Conservation (phyloP, 768 basidiomycete genomes). For the Naematelia aurantialba region DNA sequence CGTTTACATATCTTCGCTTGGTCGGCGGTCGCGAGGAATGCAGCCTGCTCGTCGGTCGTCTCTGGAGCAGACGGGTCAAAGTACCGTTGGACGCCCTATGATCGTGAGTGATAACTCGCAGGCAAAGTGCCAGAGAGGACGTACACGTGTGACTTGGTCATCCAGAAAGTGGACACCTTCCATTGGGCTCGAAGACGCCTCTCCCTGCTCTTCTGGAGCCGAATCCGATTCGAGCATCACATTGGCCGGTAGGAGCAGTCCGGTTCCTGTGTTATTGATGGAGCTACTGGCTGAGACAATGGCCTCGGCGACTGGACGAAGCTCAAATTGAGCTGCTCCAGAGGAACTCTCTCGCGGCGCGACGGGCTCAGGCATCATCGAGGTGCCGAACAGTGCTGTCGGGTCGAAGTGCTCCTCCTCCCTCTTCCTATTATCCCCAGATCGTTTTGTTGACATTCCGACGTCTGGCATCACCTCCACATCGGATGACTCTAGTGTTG, state of each 20-base stretch:
- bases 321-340: background rate
- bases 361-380: slow-evolving; percentile 12
- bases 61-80: slow-evolving; percentile 25
- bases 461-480: no score
- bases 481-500: no score
- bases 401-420: slow-evolving; percentile 18
- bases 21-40: slow-evolving; percentile 41
- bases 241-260: slow-evolving; percentile 2
- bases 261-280: background rate
- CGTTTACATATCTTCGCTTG: slow-evolving; percentile 33
- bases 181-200: slow-evolving; percentile 18
- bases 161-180: slow-evolving; percentile 42
- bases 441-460: no score
- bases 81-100: slow-evolving; percentile 34
- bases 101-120: background rate
- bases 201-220: slow-evolving; percentile 5
- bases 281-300: background rate
- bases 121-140: background rate
- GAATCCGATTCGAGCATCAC: slow-evolving; percentile 4
- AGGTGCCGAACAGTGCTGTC: slow-evolving; percentile 18
- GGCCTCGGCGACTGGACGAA: background rate
- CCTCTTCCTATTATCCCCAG: no score
- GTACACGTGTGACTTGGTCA: slow-evolving; percentile 32
- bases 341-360: background rate
- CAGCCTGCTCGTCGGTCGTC: slow-evolving; percentile 22